Evolutionary conservation across 2,329 filamentous ascomycete genomes (phyloP).

Genomic region (Fusarium sp.): DNA sequence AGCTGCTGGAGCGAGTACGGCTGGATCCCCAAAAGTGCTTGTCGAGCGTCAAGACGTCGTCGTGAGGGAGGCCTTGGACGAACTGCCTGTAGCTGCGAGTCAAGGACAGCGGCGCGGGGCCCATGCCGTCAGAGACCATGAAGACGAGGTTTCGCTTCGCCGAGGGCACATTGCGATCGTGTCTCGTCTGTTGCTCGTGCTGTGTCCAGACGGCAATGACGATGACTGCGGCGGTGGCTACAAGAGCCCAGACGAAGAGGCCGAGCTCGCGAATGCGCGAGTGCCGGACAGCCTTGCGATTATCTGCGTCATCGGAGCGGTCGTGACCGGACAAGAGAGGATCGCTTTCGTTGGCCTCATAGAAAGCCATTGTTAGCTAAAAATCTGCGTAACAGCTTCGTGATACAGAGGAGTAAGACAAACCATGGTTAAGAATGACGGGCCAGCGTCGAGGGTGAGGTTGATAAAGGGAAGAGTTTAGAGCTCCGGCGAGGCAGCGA

Average conservation of each 20-base stretch:
- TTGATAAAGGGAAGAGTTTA: not conserved
- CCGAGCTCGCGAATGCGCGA: constrained; percentile 75
- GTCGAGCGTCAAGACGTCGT: constrained; percentile 84
- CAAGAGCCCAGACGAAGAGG: constrained; percentile 83
- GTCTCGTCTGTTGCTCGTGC: constrained; percentile 70
- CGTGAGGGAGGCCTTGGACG: constrained; percentile 76
- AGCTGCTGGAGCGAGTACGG: constrained; percentile 85
- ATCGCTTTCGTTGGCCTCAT: constrained; percentile 55
- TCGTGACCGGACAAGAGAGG: constrained; percentile 56
- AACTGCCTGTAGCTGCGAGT: constrained; percentile 89
- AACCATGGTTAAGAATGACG: constrained; percentile 29
- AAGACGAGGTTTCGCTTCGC: constrained; percentile 95
- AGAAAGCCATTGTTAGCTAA: constrained; percentile 30
- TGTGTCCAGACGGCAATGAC: constrained; percentile 82
- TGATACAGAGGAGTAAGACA: constrained; percentile 8
- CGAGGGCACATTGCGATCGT: constrained; percentile 50
- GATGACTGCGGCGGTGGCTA: constrained; percentile 83
- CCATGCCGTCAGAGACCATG: constrained; percentile 99
- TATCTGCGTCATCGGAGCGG: constrained; percentile 43
- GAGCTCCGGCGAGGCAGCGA: constrained; percentile 6
- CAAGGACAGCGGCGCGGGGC: constrained; percentile 87
- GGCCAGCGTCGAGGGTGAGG: not conserved
- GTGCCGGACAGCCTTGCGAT: constrained; percentile 44
- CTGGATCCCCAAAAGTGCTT: constrained; percentile 91
- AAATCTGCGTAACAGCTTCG: not conserved